Evolutionary conservation across 768 basidiomycete species (phyloP).

Genomic region (Leccinellum albellum): DNA sequence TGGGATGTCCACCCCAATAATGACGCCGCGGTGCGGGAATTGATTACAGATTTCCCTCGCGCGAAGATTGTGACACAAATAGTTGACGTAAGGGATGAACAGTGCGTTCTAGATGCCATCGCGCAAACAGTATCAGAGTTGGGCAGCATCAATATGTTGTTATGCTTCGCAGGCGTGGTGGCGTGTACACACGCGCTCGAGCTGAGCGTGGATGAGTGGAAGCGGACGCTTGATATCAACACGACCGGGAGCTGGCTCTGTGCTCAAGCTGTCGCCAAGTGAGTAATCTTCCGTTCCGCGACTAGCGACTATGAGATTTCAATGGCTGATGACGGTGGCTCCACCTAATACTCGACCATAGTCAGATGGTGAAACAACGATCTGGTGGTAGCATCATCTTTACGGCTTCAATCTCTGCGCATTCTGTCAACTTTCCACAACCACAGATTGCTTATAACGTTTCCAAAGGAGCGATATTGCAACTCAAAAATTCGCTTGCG

Average conservation of each 20-base stretch:
- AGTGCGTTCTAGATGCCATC: slow-evolving; percentile 25
- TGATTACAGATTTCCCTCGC: slow-evolving; percentile 26
- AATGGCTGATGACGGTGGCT: background rate
- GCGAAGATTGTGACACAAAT: slow-evolving; percentile 31
- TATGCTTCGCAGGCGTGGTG: slow-evolving; percentile 45
- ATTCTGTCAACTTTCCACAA: slow-evolving; percentile 40
- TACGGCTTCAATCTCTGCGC: slow-evolving; percentile 42
- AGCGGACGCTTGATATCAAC: slow-evolving; percentile 38
- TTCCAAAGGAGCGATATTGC: slow-evolving; percentile 40
- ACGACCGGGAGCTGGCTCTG: slow-evolving; percentile 45
- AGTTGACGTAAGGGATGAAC: slow-evolving; percentile 33
- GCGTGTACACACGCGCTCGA: slow-evolving; percentile 33
- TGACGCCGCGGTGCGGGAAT: slow-evolving; percentile 10
- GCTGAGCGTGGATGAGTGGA: slow-evolving; percentile 33
- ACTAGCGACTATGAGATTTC: too few relatives aligned
- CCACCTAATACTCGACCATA: slow-evolving; percentile 7
- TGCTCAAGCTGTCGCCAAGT: slow-evolving; percentile 40
- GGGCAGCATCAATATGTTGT: slow-evolving; percentile 34
- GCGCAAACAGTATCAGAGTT: slow-evolving; percentile 26
- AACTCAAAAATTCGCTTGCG: slow-evolving; percentile 37
- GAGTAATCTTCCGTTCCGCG: background rate
- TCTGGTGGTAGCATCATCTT: slow-evolving; percentile 41
- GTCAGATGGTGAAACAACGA: slow-evolving; percentile 41
- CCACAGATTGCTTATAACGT: slow-evolving; percentile 41
- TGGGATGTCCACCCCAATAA: slow-evolving; percentile 21